Percentiles rank a stretch among this genome's conserved stretches.
These are phyloP conservation scores for Termitomyces sp. DNA, from an alignment of 768 basidiomycete genomes.

Conservation along the genomic window DNA sequence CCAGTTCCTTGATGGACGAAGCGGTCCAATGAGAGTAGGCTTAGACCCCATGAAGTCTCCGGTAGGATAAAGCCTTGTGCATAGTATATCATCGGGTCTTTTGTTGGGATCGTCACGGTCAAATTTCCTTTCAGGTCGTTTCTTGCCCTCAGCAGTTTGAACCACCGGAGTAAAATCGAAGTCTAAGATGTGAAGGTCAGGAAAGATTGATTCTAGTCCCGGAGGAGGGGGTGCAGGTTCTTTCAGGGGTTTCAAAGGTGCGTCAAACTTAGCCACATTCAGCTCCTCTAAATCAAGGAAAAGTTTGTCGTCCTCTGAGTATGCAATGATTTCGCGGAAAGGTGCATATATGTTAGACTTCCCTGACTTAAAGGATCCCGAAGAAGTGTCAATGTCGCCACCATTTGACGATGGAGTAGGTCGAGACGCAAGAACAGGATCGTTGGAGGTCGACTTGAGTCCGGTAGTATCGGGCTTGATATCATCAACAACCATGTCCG, in stretches of 20 bases:
- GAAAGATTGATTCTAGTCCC: slow-evolving; percentile 72
- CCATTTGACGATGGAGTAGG: slow-evolving; percentile 37
- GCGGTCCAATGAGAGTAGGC: slow-evolving; percentile 79
- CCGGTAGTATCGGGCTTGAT: slow-evolving; percentile 31
- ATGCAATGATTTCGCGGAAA: slow-evolving; percentile 59
- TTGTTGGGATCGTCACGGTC: slow-evolving; percentile 70
- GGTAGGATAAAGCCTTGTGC: slow-evolving; percentile 71
- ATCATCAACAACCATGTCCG: slow-evolving; percentile 24
- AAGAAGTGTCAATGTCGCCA: slow-evolving; percentile 30
- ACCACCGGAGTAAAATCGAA: slow-evolving; percentile 41
- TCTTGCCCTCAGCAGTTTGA: slow-evolving; percentile 37
- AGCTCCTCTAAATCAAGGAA: slow-evolving; percentile 46
- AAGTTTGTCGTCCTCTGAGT: slow-evolving; percentile 53
- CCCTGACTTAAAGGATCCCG: slow-evolving; percentile 33
- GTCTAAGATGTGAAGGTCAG: slow-evolving; percentile 68
- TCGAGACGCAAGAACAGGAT: slow-evolving; percentile 49
- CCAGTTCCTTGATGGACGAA: slow-evolving; percentile 79
- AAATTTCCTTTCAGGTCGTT: slow-evolving; percentile 56
- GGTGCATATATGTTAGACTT: slow-evolving; percentile 50
- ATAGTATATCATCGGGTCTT: slow-evolving; percentile 75
- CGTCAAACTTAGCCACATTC: slow-evolving; percentile 16
- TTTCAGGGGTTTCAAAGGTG: slow-evolving; percentile 22
- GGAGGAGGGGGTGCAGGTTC: slow-evolving; percentile 26
- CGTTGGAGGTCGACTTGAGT: slow-evolving; percentile 52
- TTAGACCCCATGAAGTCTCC: slow-evolving; percentile 77